Base-by-base conservation (phyloP, 2,329 filamentous ascomycete genomes). In the Thielaviopsis ethacetica region DNA sequence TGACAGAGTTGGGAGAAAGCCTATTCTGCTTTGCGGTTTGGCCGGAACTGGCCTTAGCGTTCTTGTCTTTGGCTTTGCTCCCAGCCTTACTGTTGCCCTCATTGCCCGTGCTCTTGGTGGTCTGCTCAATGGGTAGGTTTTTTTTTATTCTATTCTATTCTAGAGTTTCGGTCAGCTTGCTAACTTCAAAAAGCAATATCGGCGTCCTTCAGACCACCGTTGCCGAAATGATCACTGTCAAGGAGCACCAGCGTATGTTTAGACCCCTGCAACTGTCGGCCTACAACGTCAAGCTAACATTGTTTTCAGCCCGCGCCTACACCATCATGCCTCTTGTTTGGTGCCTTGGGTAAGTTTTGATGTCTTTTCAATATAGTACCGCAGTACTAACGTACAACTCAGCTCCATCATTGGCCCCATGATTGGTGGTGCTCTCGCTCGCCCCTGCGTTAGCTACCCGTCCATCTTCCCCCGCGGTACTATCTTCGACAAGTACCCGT, bases 281-380 rank as follows among this genome's bases (percentile, higher is more conserved):
- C 12, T 41, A 17, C 22, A 41, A 51, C 21, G 59, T 67, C 71
- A 64, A 74, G 65, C 51, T 54, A 57, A 57, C 38, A 19, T 47
- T 5, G n/a, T 21, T 58, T 57, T 60, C 62, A 90, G 86, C 91
- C 65, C 88, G 88, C 65, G 93, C 91, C 55, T 98, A 95, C 72
- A 89, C 91, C 13, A 91, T 97, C 65, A 96, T 98, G 90, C 93
- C 93, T 6, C 89, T 95, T 69, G 88, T 97, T 26, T 98, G 93
- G 93, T 96, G 91, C 68, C 79, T 98, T 67, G 93, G 93, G 77
- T 88, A 75, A 72, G 76, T 72, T 54, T 26, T n/a, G 47, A 2
- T 21, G 12, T 19, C 10, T 19, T 13, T 55, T 10, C 26, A 19
- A 21, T 49, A n/a, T 50, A 10, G 17, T 3, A 3, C 19, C 12